These are phyloP conservation scores for Nematodospora anomalae DNA, from an alignment of 1,139 yeast species.

Conservation along the genomic window DNA sequence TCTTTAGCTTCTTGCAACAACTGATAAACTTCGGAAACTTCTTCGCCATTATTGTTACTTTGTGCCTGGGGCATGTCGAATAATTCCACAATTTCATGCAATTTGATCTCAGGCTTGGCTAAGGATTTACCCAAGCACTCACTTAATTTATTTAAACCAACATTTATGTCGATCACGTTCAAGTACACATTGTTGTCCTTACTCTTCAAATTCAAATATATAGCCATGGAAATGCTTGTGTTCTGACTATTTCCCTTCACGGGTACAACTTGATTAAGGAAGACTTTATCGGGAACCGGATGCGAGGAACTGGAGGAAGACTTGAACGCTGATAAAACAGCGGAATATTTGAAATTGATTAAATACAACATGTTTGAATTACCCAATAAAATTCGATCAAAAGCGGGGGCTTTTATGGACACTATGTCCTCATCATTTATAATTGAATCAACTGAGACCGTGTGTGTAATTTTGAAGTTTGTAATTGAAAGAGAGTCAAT, in stretches of 20 bases:
- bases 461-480: conserved; percentile 22
- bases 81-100: conserved; percentile 32
- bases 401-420: conserved; percentile 38
- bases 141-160: conserved; percentile 68
- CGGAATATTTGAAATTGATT: conserved; percentile 45
- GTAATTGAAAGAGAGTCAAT: conserved; percentile 24
- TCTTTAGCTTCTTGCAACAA: conserved; percentile 22
- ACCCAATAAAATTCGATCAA: conserved; percentile 47
- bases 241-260: conserved; percentile 46
- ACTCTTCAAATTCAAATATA: conserved; percentile 41
- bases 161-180: conserved; percentile 53
- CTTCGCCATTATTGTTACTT: conserved; percentile 17
- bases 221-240: conserved; percentile 42
- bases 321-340: conserved; percentile 40
- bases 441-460: conserved; percentile 23
- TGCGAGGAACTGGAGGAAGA: conserved; percentile 16
- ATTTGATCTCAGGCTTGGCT: conserved; percentile 10
- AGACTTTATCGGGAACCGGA: conserved; percentile 24
- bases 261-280: conserved; percentile 35
- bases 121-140: conserved; percentile 74
- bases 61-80: conserved; percentile 19
- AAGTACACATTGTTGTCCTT: conserved; percentile 46
- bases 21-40: conserved; percentile 25
- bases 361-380: conserved; percentile 39
- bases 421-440: conserved; percentile 17